These are phyloP conservation scores for Penicillium sp. DNA, from an alignment of 2,329 filamentous ascomycete species.

Conservation along the genomic window DNA sequence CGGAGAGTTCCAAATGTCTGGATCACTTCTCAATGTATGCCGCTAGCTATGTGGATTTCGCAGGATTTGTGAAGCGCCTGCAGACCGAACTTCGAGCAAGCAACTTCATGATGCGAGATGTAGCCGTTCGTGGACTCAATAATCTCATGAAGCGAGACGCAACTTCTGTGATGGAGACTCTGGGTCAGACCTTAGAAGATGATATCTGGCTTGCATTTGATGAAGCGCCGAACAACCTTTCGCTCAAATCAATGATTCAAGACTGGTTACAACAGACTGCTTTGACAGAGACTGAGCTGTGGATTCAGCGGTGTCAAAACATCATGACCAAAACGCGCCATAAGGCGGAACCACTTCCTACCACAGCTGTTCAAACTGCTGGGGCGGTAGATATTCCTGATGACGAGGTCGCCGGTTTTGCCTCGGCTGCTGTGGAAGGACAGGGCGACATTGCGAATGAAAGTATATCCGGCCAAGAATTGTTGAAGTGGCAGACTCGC, in stretches of 20 bases:
- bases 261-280: constrained; percentile 95
- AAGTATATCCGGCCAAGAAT: constrained; percentile 68
- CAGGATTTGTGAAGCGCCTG: constrained; percentile 76
- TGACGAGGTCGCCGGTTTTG: constrained; percentile 95
- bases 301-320: constrained; percentile 84
- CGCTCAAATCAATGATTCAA: constrained; percentile 80
- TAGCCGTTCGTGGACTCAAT: constrained; percentile 83
- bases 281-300: constrained; percentile 72
- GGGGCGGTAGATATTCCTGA: constrained; percentile 77
- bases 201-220: constrained; percentile 90
- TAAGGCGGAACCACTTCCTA: constrained; percentile 51
- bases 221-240: constrained; percentile 68
- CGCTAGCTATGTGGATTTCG: constrained; percentile 79
- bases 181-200: constrained; percentile 78
- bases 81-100: constrained; percentile 74
- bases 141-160: constrained; percentile 94
- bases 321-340: constrained; percentile 84
- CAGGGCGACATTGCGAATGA: constrained; percentile 56
- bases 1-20: constrained; percentile 76
- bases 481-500: constrained; percentile 90
- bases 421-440: constrained; percentile 65
- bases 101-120: constrained; percentile 68
- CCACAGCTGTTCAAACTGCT: constrained; percentile 43
- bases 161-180: constrained; percentile 73
- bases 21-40: constrained; percentile 93